Conservation (phyloP, 2,329 filamentous ascomycete species). For the Nothophoma quercina region DNA sequence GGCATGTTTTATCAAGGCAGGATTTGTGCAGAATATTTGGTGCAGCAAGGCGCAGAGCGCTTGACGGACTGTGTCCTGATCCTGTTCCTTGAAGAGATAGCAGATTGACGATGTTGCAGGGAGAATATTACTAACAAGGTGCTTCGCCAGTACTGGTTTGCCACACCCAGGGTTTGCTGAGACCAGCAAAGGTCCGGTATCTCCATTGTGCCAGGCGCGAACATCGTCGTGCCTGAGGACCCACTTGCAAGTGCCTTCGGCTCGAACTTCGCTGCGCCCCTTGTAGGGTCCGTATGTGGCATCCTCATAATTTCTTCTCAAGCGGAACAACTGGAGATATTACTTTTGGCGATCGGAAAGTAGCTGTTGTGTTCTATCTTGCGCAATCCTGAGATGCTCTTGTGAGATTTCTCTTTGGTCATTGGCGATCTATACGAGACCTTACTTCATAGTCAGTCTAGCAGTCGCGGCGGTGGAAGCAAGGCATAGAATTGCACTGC, state of each 20-base stretch:
- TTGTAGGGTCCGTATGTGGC: slow-evolving; percentile 34
- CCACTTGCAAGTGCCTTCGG: slow-evolving; percentile 31
- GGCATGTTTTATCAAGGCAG: slow-evolving; percentile 24
- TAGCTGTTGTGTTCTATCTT: no score
- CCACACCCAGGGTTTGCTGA: slow-evolving; percentile 34
- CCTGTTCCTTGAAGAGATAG: slow-evolving; percentile 35
- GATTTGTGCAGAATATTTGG: slow-evolving; percentile 27
- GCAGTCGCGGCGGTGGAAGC: no score
- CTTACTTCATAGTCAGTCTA: no score
- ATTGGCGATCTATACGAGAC: no score
- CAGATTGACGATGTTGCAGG: slow-evolving; percentile 24
- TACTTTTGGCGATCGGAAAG: slow-evolving; percentile 22
- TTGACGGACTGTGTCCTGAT: slow-evolving; percentile 27
- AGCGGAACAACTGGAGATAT: slow-evolving; percentile 32
- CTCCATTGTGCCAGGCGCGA: slow-evolving; percentile 23
- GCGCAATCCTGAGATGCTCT: no score
- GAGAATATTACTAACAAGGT: slow-evolving; percentile 26
- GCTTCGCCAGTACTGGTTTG: slow-evolving; percentile 31
- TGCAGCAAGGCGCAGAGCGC: slow-evolving; percentile 32
- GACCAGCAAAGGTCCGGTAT: slow-evolving; percentile 27
- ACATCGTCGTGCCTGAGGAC: slow-evolving; percentile 26
- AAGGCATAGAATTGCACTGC: no score
- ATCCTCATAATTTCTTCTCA: slow-evolving; percentile 23
- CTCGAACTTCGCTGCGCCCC: slow-evolving; percentile 25
- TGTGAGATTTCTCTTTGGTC: no score